These are phyloP conservation scores for Oxytropis ochrocephala DNA, from an alignment of 306 rosid genomes.

Conservation along the genomic window DNA sequence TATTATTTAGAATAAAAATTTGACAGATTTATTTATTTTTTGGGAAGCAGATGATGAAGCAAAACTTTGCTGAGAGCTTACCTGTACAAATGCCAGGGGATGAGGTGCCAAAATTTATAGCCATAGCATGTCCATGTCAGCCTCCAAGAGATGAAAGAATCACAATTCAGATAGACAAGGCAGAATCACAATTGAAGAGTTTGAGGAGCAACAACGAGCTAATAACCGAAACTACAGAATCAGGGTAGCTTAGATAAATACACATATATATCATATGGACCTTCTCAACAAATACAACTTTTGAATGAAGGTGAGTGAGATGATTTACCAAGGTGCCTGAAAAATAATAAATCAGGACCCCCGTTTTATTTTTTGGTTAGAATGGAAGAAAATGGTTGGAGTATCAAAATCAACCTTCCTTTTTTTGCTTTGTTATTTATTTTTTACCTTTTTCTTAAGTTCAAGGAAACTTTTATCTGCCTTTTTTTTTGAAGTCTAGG, in stretches of 20 bases:
- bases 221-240: background rate
- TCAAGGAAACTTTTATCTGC: background rate
- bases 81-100: conserved; percentile 89
- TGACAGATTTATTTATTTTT: background rate
- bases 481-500: background rate
- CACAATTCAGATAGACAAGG: conserved; percentile 30
- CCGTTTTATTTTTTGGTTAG: conserved; percentile 21
- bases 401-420: background rate
- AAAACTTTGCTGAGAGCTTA: conserved; percentile 31
- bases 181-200: background rate
- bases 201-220: no score
- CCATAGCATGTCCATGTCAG: conserved; percentile 58
- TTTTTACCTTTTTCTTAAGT: background rate
- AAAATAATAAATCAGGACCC: background rate
- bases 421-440: background rate
- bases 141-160: conserved; percentile 41
- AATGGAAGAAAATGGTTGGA: conserved; percentile 28
- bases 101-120: conserved; percentile 65
- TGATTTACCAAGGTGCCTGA: conserved; percentile 7
- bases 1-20: background rate
- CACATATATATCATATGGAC: background rate
- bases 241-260: background rate
- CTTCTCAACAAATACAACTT: background rate
- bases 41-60: conserved; percentile 35
- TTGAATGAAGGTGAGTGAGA: conserved; percentile 9